A percentile compares a stretch with the other conserved stretches of the same genome.
These are phyloP conservation scores for Liriodendron chinense DNA, from an alignment of 164 flowering plant genomes.

Conservation along the genomic window DNA sequence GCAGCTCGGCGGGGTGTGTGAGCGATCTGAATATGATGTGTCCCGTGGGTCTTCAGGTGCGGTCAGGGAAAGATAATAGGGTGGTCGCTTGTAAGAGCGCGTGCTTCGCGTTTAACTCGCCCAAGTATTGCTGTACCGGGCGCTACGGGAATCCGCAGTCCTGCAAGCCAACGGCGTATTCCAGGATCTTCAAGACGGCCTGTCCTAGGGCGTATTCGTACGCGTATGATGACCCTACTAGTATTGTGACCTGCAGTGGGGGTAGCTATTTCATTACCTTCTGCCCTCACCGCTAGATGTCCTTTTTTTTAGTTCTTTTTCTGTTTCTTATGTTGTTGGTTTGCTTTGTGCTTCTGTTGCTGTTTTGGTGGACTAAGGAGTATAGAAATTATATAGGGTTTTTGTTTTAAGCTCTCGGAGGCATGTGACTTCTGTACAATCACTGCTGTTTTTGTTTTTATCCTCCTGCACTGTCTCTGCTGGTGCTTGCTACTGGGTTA, in stretches of 20 bases:
- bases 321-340: background rate
- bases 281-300: conserved; percentile 59
- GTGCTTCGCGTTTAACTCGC: conserved; percentile 81
- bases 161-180: conserved; percentile 90
- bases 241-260: conserved; percentile 81
- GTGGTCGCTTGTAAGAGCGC: conserved; percentile 95
- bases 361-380: background rate
- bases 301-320: background rate
- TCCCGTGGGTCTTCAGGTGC: conserved; percentile 78
- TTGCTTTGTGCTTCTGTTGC: background rate
- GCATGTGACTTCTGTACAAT: background rate
- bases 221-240: conserved; percentile 94
- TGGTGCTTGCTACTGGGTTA: too few relatives aligned
- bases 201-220: conserved; percentile 94
- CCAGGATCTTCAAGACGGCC: conserved; percentile 80
- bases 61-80: conserved; percentile 41
- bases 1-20: conserved; percentile 84
- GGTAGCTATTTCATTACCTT: conserved; percentile 78
- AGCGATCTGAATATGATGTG: conserved; percentile 86
- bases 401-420: background rate
- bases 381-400: background rate
- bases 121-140: conserved; percentile 89
- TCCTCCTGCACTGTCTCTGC: too few relatives aligned
- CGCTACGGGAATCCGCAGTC: conserved; percentile 70
- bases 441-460: too few relatives aligned